phyloP scores from a whole-genome alignment of 352 stramenopile species.

The Phytopythium vexans region DNA sequence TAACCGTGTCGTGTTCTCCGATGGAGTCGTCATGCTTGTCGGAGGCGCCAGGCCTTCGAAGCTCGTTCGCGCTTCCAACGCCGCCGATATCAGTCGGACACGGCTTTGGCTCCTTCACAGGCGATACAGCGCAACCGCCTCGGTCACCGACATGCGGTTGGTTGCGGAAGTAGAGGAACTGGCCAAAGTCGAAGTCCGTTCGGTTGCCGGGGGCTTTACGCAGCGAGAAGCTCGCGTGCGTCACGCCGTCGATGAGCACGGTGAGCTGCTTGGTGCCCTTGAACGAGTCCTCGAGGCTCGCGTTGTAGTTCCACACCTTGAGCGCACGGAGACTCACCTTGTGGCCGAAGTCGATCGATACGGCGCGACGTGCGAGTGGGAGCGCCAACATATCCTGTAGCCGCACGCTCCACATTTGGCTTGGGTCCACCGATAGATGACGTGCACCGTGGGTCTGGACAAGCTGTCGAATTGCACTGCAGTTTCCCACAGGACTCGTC shows the following conservation, averaged over 20 bases:
- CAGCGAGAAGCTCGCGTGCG: conserved; percentile 51
- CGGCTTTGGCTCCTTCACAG: too few species aligned
- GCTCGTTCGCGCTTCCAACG: too few species aligned
- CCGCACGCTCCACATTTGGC: conserved; percentile 65
- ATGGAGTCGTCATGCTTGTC: too few species aligned
- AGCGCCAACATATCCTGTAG: conserved; percentile 26
- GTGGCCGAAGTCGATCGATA: conserved; percentile 50
- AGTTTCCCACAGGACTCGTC: neutral
- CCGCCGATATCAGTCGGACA: too few species aligned
- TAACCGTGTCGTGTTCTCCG: too few species aligned
- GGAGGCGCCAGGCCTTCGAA: too few species aligned
- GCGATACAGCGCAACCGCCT: too few species aligned
- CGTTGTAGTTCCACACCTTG: conserved; percentile 83
- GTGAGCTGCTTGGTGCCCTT: conserved; percentile 67
- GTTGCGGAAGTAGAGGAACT: conserved; percentile 62
- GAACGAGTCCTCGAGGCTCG: conserved; percentile 68
- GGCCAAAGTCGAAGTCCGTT: conserved; percentile 82
- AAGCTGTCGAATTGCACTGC: conserved; percentile 27
- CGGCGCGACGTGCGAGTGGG: conserved; percentile 22
- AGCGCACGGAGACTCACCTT: conserved; percentile 42
- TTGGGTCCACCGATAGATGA: conserved; percentile 40
- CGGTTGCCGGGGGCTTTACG: conserved; percentile 77
- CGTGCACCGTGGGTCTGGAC: conserved; percentile 35
- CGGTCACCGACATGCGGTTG: conserved; percentile 2
- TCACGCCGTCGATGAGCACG: conserved; percentile 45